phyloP scores from a whole-genome alignment of 2,329 filamentous ascomycete species.

The Cladorrhinum sp. region DNA sequence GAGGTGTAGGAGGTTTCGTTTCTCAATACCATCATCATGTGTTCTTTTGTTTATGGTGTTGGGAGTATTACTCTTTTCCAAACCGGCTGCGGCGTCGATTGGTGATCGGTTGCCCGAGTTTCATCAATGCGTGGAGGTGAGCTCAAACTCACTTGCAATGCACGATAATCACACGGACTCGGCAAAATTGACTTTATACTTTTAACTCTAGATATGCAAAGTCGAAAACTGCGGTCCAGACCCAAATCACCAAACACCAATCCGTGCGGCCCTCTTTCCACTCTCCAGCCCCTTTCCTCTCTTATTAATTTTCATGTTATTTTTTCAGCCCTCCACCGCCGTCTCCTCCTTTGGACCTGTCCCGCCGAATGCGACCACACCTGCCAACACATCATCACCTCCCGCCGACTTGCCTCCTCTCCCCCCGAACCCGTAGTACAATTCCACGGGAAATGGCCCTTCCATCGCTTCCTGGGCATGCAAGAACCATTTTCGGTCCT shows the following conservation, averaged over 20 bases:
- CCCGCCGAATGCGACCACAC: constrained; percentile 94
- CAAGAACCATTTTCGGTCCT: constrained; percentile 93
- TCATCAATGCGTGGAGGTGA: constrained; percentile 77
- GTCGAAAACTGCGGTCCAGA: constrained; percentile 72
- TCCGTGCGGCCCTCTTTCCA: constrained; percentile 57
- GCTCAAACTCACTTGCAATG: no score
- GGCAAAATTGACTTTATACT: no score
- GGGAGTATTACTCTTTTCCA: constrained; percentile 30
- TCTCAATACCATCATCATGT: not conserved
- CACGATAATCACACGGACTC: no score
- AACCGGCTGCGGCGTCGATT: constrained; percentile 62
- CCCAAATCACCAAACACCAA: constrained; percentile 51
- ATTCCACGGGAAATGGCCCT: constrained; percentile 99
- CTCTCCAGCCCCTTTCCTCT: not conserved
- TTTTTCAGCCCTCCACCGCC: constrained; percentile 70
- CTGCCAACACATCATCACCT: constrained; percentile 90
- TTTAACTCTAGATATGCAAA: constrained; percentile 66
- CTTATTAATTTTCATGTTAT: constrained; percentile 10
- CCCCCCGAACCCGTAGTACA: constrained; percentile 66
- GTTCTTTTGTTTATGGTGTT: constrained; percentile 30
- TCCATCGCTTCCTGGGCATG: constrained; percentile 83
- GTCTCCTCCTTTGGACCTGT: constrained; percentile 89
- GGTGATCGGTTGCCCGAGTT: constrained; percentile 89
- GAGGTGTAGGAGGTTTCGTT: not conserved
- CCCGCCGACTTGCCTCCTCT: constrained; percentile 61